Percentiles rank a stretch among this genome's conserved stretches.
These are phyloP conservation scores for Talaromyces rugulosus DNA, from an alignment of 2,329 filamentous ascomycete genomes.

Conservation along the genomic window DNA sequence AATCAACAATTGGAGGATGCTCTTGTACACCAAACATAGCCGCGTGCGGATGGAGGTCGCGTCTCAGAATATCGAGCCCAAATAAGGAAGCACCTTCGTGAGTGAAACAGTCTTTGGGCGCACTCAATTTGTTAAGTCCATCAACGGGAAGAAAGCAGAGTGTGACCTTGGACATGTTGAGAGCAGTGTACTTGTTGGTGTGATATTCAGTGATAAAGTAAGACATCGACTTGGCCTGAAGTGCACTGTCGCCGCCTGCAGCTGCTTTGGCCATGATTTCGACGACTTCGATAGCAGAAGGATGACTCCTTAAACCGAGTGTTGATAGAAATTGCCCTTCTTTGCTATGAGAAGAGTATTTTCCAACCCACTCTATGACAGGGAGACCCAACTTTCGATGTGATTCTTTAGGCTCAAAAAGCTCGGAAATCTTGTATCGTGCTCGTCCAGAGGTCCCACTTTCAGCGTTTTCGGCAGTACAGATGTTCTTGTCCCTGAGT, in stretches of 20 bases:
- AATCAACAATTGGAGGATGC: slow-evolving; percentile 74
- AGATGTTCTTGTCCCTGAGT: slow-evolving; percentile 73
- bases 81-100: slow-evolving; percentile 73
- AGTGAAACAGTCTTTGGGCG: slow-evolving; percentile 74
- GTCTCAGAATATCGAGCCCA: slow-evolving; percentile 72
- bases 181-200: slow-evolving; percentile 67
- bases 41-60: slow-evolving; percentile 74
- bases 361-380: slow-evolving; percentile 77
- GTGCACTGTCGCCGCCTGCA: slow-evolving; percentile 45
- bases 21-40: slow-evolving; percentile 79
- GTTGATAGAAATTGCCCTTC: slow-evolving; percentile 71
- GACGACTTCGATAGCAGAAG: slow-evolving; percentile 69
- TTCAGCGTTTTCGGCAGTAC: slow-evolving; percentile 66
- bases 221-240: slow-evolving; percentile 67
- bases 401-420: slow-evolving; percentile 73
- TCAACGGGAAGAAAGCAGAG: slow-evolving; percentile 70
- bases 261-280: slow-evolving; percentile 66
- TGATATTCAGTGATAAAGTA: slow-evolving; percentile 82
- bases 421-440: slow-evolving; percentile 67
- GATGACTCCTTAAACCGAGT: slow-evolving; percentile 70
- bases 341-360: slow-evolving; percentile 58
- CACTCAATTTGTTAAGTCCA: slow-evolving; percentile 60
- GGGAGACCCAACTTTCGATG: slow-evolving; percentile 68
- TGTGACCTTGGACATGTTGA: slow-evolving; percentile 53
- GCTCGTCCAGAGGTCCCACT: slow-evolving; percentile 54